Evolutionary conservation across 2,329 filamentous ascomycete species (phyloP).

Genomic region (Fusarium denticulatum): DNA sequence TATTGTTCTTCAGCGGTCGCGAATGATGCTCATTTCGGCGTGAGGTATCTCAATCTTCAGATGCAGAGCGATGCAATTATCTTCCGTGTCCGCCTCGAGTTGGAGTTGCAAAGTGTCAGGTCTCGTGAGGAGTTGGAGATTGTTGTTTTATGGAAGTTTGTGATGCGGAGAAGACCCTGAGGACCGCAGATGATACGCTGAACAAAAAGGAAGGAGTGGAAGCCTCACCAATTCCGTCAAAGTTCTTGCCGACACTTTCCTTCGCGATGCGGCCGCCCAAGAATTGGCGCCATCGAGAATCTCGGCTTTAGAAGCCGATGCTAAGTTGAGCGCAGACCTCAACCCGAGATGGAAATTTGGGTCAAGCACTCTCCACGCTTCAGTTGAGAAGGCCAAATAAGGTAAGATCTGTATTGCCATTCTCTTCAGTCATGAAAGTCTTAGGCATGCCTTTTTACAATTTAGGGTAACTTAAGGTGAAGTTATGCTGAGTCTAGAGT

Average conservation of each 20-base stretch:
- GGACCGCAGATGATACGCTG: neutral
- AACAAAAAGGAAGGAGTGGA: neutral
- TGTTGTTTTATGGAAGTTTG: neutral
- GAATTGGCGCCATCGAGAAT: neutral
- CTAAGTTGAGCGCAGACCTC: neutral
- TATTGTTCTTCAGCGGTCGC: neutral
- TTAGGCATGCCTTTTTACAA: neutral
- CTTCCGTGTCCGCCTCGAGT: neutral
- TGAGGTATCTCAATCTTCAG: neutral
- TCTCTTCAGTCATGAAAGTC: neutral
- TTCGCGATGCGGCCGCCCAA: neutral
- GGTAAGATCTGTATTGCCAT: neutral
- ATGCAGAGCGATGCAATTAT: neutral
- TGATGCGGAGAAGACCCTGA: slow-evolving; percentile 1
- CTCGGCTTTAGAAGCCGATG: slow-evolving; percentile 14
- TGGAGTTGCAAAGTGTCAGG: neutral
- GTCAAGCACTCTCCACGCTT: neutral
- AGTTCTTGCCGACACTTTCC: neutral
- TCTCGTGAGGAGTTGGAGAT: neutral
- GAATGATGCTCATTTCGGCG: neutral
- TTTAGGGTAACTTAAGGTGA: neutral
- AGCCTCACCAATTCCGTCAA: neutral
- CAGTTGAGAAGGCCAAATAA: neutral
- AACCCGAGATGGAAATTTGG: neutral
- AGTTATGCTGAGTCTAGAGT: neutral